Evolutionary conservation across 139 green algal species (phyloP).

Genomic region (Picochlorum sp.): DNA sequence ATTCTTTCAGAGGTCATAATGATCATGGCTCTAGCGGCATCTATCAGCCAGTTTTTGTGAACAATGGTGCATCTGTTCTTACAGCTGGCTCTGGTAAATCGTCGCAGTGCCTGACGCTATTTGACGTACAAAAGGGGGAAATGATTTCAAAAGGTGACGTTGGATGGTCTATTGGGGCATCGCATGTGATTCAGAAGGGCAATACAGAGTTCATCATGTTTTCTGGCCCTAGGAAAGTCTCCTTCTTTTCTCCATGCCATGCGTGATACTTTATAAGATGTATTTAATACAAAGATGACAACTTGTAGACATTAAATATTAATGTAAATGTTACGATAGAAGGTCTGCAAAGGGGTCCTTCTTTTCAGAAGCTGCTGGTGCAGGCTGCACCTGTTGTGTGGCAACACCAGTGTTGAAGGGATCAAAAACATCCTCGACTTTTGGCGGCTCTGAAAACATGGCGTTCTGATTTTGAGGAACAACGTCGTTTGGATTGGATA

Average conservation of each 20-base stretch:
- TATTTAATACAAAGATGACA: too few relatives aligned
- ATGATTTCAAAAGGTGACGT: slow-evolving; percentile 2
- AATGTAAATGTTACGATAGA: neutral
- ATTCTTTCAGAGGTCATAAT: slow-evolving; percentile 15
- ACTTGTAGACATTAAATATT: neutral
- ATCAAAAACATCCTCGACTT: neutral
- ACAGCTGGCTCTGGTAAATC: slow-evolving; percentile 15
- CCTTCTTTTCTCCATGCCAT: too few relatives aligned
- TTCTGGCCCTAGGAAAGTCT: too few relatives aligned
- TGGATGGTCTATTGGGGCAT: too few relatives aligned
- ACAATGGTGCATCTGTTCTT: slow-evolving; percentile 13
- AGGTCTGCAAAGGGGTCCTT: slow-evolving; percentile 2
- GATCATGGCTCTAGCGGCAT: slow-evolving; percentile 11
- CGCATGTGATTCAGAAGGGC: too few relatives aligned
- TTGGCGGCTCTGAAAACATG: too few relatives aligned
- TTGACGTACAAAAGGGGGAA: slow-evolving; percentile 2
- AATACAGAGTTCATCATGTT: too few relatives aligned
- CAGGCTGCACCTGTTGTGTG: neutral
- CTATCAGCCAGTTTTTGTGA: slow-evolving; percentile 34
- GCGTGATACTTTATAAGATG: too few relatives aligned
- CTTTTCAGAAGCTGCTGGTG: neutral
- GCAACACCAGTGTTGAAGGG: neutral
- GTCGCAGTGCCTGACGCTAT: slow-evolving; percentile 15
- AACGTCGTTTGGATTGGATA: too few relatives aligned
- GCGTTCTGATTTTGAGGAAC: too few relatives aligned